phyloP scores from a whole-genome alignment of 2,329 filamentous ascomycete species.

The Diaporthe australafricana region DNA sequence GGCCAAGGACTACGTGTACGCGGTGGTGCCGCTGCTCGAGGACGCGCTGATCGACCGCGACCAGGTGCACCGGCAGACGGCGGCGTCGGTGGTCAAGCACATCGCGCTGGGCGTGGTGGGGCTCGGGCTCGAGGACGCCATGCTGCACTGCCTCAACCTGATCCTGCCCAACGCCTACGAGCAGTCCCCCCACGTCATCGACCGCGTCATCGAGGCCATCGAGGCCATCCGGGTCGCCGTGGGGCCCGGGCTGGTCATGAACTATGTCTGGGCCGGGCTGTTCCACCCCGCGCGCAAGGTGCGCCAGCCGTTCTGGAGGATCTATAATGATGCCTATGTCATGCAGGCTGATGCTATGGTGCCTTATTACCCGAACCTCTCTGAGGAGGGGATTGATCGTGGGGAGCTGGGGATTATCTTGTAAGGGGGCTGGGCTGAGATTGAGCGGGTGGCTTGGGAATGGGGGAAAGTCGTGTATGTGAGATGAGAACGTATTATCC shows the following conservation, averaged over 20 bases:
- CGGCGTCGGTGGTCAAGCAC: slow-evolving; percentile 96
- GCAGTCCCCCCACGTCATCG: slow-evolving; percentile 97
- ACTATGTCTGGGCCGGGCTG: slow-evolving; percentile 97
- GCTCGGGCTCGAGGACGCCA: slow-evolving; percentile 96
- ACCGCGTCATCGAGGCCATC: slow-evolving; percentile 96
- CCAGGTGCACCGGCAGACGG: slow-evolving; percentile 97
- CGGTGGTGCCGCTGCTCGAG: slow-evolving; percentile 93
- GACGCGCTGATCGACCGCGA: slow-evolving; percentile 98
- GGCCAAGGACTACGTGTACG: slow-evolving; percentile 99
- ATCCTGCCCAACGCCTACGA: slow-evolving; percentile 98
- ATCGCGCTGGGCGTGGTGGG: slow-evolving; percentile 98
- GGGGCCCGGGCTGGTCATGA: slow-evolving; percentile 91
- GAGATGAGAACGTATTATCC: not conserved
- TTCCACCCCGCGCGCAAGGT: slow-evolving; percentile 98
- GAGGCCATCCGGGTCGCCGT: slow-evolving; percentile 95
- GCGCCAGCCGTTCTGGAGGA: slow-evolving; percentile 91
- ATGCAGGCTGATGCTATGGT: slow-evolving; percentile 94
- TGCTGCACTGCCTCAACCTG: slow-evolving; percentile 96
- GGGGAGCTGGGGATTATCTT: slow-evolving; percentile 87
- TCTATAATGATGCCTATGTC: slow-evolving; percentile 98
- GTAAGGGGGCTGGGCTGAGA: slow-evolving; percentile 52
- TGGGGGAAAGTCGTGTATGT: not conserved
- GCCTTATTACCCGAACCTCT: slow-evolving; percentile 91
- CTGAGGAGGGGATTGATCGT: slow-evolving; percentile 82
- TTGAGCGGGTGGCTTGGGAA: not conserved